These are phyloP conservation scores for Dinochytrium kinnereticum DNA, from an alignment of 371 early-diverging fungal genomes.

Conservation along the genomic window DNA sequence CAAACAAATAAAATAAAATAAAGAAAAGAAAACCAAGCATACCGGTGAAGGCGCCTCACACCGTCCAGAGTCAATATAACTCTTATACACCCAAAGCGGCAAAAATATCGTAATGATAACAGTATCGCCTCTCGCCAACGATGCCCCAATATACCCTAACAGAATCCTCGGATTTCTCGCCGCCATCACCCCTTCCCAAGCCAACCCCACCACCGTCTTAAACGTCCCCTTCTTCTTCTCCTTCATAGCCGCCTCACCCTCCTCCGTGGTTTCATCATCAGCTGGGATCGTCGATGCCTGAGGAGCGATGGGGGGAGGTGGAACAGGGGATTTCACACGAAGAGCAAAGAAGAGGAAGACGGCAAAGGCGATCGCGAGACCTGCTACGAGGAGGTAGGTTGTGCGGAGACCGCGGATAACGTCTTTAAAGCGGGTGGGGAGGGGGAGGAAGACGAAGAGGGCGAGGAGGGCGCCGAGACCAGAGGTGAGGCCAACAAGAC, in stretches of 20 bases:
- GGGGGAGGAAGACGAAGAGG: constrained; percentile 50
- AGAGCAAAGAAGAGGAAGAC: constrained; percentile 28
- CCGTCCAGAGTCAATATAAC: constrained; percentile 61
- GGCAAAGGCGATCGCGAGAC: constrained; percentile 31
- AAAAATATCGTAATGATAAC: constrained; percentile 75
- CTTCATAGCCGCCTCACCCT: not conserved
- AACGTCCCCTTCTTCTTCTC: not conserved
- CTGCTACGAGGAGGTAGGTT: constrained; percentile 42
- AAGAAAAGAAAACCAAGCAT: constrained; percentile 3
- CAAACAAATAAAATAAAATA: not conserved
- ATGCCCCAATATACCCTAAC: constrained; percentile 52
- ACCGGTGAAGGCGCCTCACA: constrained; percentile 48
- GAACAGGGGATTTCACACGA: not conserved
- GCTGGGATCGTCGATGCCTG: not conserved
- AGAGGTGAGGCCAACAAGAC: constrained; percentile 47
- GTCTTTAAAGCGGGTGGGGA: constrained; percentile 44
- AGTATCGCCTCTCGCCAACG: constrained; percentile 75
- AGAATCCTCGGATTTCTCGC: constrained; percentile 65
- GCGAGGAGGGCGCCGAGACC: constrained; percentile 55
- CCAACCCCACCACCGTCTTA: not conserved
- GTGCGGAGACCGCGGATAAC: constrained; percentile 35
- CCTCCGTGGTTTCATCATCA: not conserved
- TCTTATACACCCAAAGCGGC: constrained; percentile 73
- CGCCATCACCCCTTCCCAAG: constrained; percentile 51
- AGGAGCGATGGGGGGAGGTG: not conserved